Evolutionary conservation across 495 filamentous ascomycete genomes (phyloP).

Genomic region (Hypomontagnella submonticulosa): DNA sequence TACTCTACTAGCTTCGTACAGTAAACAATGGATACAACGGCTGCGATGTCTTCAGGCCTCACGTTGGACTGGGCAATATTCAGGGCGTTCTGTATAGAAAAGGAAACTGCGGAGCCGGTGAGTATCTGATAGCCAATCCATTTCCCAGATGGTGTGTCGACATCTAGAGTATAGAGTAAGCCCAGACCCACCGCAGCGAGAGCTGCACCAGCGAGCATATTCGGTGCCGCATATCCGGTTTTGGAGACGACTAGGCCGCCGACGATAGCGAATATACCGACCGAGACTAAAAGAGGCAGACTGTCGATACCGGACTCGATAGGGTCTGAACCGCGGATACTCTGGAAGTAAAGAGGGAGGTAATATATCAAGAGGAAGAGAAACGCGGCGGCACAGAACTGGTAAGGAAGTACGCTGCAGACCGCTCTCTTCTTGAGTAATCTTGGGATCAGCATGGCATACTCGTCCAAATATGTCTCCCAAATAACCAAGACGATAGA

Average conservation of each 20-base stretch:
- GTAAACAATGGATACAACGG: constrained; percentile 65
- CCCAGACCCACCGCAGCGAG: constrained; percentile 38
- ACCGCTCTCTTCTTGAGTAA: constrained; percentile 55
- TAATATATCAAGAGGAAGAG: constrained; percentile 67
- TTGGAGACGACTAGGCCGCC: constrained; percentile 47
- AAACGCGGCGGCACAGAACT: background rate
- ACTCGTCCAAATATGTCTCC: constrained; percentile 54
- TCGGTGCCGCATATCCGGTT: constrained; percentile 50
- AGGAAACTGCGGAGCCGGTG: constrained; percentile 67
- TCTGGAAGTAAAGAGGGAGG: constrained; percentile 73
- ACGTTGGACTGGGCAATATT: constrained; percentile 65
- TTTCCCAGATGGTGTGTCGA: constrained; percentile 44
- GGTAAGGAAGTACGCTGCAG: background rate
- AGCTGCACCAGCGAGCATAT: constrained; percentile 45
- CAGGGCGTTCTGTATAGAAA: constrained; percentile 62
- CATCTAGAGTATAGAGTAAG: constrained; percentile 62
- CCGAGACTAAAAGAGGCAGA: constrained; percentile 60
- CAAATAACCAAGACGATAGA: constrained; percentile 42
- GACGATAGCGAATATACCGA: constrained; percentile 48
- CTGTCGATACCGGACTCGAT: constrained; percentile 63
- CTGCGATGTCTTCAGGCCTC: constrained; percentile 60
- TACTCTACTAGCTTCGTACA: constrained; percentile 39
- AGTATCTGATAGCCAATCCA: constrained; percentile 74
- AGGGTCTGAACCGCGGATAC: constrained; percentile 57
- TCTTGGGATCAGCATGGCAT: constrained; percentile 57